These are phyloP conservation scores for Cutaneotrichosporon sp. DNA, from an alignment of 1,284 basidiomycete species.

Conservation along the genomic window DNA sequence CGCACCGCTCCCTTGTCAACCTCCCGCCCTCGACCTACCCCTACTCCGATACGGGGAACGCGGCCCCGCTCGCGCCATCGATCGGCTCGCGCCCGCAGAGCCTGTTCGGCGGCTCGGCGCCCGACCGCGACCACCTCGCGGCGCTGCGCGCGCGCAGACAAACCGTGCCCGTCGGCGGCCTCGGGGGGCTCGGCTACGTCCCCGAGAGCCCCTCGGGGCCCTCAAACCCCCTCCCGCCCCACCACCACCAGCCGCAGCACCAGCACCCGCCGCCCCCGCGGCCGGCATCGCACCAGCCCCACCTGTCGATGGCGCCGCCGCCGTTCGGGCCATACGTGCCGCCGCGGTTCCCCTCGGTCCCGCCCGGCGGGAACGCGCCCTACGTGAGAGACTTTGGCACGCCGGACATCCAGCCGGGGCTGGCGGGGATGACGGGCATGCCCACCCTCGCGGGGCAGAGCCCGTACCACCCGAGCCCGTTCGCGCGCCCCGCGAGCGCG, in stretches of 20 bases:
- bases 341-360: constrained; percentile 10
- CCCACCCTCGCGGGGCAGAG: not conserved
- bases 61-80: not conserved
- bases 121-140: constrained; percentile 12
- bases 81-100: constrained; percentile 13
- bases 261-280: not conserved
- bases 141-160: constrained; percentile 5
- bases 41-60: constrained; percentile 3
- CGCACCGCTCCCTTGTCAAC: constrained; percentile 43
- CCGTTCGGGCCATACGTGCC: constrained; percentile 9
- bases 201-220: constrained; percentile 3
- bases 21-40: constrained; percentile 22
- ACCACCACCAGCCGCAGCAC: not conserved
- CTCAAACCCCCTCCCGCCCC: not conserved
- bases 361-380: not conserved
- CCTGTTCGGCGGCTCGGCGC: constrained; percentile 13
- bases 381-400: constrained; percentile 34
- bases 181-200: not conserved
- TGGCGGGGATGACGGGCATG: not conserved
- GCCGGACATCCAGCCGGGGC: constrained; percentile 25
- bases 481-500: constrained; percentile 37
- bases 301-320: not conserved
- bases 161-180: not conserved
- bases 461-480: constrained; percentile 15
- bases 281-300: not conserved